These are phyloP conservation scores for Pseudopithomyces maydicus DNA, from an alignment of 2,329 filamentous ascomycete genomes.

Conservation along the genomic window DNA sequence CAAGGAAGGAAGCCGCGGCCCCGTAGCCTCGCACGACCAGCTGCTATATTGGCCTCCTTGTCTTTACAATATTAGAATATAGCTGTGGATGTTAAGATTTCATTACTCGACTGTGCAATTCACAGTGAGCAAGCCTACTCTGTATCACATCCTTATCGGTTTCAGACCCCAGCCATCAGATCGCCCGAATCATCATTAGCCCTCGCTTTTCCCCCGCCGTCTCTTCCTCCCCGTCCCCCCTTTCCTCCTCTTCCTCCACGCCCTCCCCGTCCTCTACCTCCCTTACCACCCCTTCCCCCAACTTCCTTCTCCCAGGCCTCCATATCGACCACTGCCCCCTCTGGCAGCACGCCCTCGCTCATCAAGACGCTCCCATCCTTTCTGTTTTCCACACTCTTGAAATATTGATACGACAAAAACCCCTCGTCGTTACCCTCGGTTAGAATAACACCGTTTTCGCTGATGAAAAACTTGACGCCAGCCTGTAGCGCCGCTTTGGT, in stretches of 20 bases:
- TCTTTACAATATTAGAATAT: no score
- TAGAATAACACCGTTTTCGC: conserved; percentile 56
- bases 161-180: conserved; percentile 23
- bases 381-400: conserved; percentile 71
- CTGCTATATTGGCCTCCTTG: no score
- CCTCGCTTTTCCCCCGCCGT: conserved; percentile 26
- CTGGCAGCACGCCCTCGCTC: conserved; percentile 66
- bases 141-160: no score
- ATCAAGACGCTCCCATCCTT: conserved; percentile 69
- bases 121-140: no score
- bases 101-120: no score
- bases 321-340: conserved; percentile 42
- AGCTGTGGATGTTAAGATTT: no score
- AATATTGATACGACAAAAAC: conserved; percentile 56
- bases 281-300: conserved; percentile 12
- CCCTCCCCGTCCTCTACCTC: conserved; percentile 28
- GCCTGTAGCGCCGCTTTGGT: conserved; percentile 66
- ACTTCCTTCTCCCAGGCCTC: conserved; percentile 44
- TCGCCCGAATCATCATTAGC: conserved; percentile 30
- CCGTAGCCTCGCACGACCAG: no score
- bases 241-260: conserved; percentile 29
- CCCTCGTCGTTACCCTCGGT: conserved; percentile 55
- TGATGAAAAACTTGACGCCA: conserved; percentile 72
- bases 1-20: no score
- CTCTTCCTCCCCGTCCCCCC: conserved; percentile 13